Evolutionary conservation across 805 yeast species (phyloP), one percentile per base, ranked within the genome.

Genomic region (Kuraishia capsulata): DNA sequence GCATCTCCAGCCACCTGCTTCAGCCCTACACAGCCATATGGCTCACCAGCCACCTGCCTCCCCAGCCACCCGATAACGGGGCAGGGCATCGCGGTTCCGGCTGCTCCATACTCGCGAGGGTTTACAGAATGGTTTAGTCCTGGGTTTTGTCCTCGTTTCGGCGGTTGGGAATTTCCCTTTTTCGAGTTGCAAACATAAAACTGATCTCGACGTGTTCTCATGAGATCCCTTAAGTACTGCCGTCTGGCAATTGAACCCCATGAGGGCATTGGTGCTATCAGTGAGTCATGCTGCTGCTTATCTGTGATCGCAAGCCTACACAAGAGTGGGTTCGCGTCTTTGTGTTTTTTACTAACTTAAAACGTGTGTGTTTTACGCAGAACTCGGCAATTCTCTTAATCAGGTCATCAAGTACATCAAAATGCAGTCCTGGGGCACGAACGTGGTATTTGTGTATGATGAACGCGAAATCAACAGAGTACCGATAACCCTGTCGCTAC

Each of bases 341-440:
- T 8, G 24, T 32, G 24, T 32, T 20, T 4, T 32, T 8, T 33
- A 30, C 37, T 29, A 32, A 38, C 41, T 18, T 29, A 25, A 20
- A 3, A n/a, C n/a, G n/a, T n/a, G n/a, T n/a, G n/a, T n/a, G n/a
- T n/a, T n/a, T n/a, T 16, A 11, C 14, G 3, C 19, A 46, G 49
- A 42, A 19, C 38, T 59, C 11, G 55, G 57, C 10, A 40, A 33
- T n/a, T 42, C 60, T 4, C 37, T 59, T 14, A 55, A 44, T 41
- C 49, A 49, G 32, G 26, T 43, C 3, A 31, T 53, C 29, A 35
- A 38, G 4, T 35, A 41, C 16, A 41, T 57, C 10, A 39, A 40
- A 18, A 31, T 39, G 5, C 35, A 42, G 10, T 34, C 42, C 9
- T 31, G 48, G 13, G 43, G 44, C 29, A 42, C 42, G 30, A 50